A percentile compares a stretch with the other conserved stretches of the same genome.
Evolutionary conservation across 371 early-diverging fungal genomes (phyloP).

Genomic region (Mucor lusitanicus): DNA sequence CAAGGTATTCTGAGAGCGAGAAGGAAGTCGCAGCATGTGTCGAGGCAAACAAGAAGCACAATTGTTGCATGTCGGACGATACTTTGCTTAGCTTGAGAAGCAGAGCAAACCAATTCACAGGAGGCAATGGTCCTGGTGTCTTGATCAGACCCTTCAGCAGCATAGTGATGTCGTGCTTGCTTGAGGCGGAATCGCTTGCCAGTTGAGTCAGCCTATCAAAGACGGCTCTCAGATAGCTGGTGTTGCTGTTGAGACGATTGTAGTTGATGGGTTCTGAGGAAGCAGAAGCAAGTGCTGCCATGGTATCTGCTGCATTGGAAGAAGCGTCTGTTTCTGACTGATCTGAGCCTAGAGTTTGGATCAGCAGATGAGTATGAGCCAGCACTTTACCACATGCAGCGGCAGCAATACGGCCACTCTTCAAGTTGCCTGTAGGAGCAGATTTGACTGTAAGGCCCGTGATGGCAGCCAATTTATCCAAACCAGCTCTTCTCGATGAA

Average conservation of each 20-base stretch:
- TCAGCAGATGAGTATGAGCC: constrained; percentile 3
- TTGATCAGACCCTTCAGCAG: constrained; percentile 27
- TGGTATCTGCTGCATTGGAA: neutral
- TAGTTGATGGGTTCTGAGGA: constrained; percentile 53
- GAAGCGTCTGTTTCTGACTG: neutral
- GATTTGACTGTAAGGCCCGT: constrained; percentile 27
- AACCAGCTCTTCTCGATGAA: constrained; percentile 11
- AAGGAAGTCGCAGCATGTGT: constrained; percentile 56
- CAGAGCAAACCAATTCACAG: constrained; percentile 61
- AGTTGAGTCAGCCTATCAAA: constrained; percentile 35
- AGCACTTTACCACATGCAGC: constrained; percentile 38
- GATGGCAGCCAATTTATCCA: constrained; percentile 21
- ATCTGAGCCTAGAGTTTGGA: neutral
- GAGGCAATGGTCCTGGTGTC: constrained; percentile 55
- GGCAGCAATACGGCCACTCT: constrained; percentile 43
- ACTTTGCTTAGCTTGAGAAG: constrained; percentile 34
- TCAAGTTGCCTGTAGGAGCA: constrained; percentile 34
- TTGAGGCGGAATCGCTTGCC: neutral
- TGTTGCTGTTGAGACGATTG: constrained; percentile 47
- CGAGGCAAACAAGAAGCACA: constrained; percentile 50
- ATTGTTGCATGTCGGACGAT: constrained; percentile 18
- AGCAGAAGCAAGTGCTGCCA: neutral
- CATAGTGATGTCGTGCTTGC: neutral
- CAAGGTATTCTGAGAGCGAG: constrained; percentile 55
- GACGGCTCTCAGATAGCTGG: constrained; percentile 56